phyloP scores from a whole-genome alignment of 371 early-diverging fungal genomes.

The Apophysomyces sp. region DNA sequence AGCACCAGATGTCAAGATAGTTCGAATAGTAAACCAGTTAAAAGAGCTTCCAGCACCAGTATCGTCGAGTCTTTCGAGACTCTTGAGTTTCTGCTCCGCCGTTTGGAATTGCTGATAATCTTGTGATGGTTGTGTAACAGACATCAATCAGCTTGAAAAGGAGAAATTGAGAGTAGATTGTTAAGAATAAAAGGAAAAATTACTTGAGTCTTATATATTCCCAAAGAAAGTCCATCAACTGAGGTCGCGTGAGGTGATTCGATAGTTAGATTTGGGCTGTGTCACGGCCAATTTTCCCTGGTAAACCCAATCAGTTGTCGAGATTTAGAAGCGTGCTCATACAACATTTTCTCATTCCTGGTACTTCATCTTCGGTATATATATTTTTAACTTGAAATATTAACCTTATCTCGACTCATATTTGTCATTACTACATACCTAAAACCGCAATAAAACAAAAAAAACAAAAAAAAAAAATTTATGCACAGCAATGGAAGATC shows the following conservation, averaged over 20 bases:
- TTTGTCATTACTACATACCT: too few species aligned
- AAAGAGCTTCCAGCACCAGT: slow-evolving; percentile 30
- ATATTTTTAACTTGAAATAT: too few species aligned
- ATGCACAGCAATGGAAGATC: too few species aligned
- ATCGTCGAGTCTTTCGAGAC: slow-evolving; percentile 37
- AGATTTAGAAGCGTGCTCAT: neutral
- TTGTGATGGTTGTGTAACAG: slow-evolving; percentile 4
- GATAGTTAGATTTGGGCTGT: too few species aligned
- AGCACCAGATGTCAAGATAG: slow-evolving; percentile 81
- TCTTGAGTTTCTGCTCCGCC: slow-evolving; percentile 35
- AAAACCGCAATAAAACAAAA: too few species aligned
- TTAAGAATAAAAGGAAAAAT: slow-evolving; percentile 9
- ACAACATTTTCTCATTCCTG: too few species aligned
- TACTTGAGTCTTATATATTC: neutral
- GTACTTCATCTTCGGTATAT: too few species aligned
- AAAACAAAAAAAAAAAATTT: too few species aligned
- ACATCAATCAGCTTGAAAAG: slow-evolving; percentile 3
- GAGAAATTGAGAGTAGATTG: neutral
- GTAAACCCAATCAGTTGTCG: neutral
- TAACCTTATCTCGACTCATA: too few species aligned
- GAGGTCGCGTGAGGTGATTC: neutral
- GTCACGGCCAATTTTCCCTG: neutral
- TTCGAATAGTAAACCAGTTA: slow-evolving; percentile 80
- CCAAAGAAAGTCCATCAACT: neutral
- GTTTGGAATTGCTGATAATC: slow-evolving; percentile 25